phyloP scores from a whole-genome alignment of 2,329 filamentous ascomycete species.

The Colletotrichum agaves region DNA sequence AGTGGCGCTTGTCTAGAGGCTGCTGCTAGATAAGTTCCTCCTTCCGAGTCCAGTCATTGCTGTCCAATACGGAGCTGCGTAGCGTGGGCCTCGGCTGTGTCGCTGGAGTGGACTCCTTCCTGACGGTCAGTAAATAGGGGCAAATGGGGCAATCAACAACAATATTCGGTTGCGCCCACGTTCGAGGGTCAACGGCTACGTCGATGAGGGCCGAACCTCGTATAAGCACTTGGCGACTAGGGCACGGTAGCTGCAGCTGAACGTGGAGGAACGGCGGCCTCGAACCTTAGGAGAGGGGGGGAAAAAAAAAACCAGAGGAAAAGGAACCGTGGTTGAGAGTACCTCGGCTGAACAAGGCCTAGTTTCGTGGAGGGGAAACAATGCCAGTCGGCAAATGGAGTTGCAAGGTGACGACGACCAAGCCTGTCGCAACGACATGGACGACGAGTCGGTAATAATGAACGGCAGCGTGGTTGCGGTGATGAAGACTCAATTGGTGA shows the following conservation, averaged over 20 bases:
- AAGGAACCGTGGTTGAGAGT: slow-evolving; percentile 17
- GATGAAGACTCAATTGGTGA: slow-evolving; percentile 15
- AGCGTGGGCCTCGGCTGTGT: no score
- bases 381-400: slow-evolving; percentile 1
- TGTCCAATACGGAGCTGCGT: no score
- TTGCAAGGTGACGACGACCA: slow-evolving; percentile 18
- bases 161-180: not conserved
- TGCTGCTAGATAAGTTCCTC: not conserved
- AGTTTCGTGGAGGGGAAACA: not conserved
- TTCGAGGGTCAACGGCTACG: slow-evolving; percentile 1
- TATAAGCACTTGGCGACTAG: slow-evolving; percentile 17
- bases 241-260: slow-evolving; percentile 14
- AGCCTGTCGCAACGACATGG: slow-evolving; percentile 13
- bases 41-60: no score
- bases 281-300: not conserved
- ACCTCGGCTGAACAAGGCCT: not conserved
- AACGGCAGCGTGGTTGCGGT: not conserved
- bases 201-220: slow-evolving; percentile 19
- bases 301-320: not conserved
- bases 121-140: slow-evolving; percentile 24
- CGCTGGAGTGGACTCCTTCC: no score
- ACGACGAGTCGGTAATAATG: not conserved
- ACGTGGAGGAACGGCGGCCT: not conserved
- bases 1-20: slow-evolving; percentile 2
- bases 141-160: not conserved